Percentiles rank a stretch among this genome's conserved stretches.
phyloP scores from a whole-genome alignment of 441 rosid genomes.

The Croton setiger region DNA sequence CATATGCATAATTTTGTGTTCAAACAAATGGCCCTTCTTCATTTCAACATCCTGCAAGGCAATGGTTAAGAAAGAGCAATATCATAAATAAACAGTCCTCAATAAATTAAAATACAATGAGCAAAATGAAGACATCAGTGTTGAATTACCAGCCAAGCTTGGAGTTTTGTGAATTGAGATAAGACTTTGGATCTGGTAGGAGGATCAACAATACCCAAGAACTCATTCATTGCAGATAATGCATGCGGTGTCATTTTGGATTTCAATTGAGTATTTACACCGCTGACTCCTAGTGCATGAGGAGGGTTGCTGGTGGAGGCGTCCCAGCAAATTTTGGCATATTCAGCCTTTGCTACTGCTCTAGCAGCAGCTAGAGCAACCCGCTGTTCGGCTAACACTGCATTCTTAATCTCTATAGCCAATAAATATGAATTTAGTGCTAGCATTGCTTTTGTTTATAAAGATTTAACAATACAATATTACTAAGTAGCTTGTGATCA shows the following conservation, averaged over 20 bases:
- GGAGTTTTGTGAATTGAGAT: slow-evolving; percentile 48
- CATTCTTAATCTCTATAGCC: not conserved
- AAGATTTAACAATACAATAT: too few relatives aligned
- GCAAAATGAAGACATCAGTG: not conserved
- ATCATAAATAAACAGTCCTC: not conserved
- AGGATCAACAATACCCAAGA: slow-evolving; percentile 38
- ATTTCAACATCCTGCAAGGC: slow-evolving; percentile 36
- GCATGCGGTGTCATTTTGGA: slow-evolving; percentile 25
- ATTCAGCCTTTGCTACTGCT: not conserved
- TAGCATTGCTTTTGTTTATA: too few relatives aligned
- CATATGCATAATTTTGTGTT: slow-evolving; percentile 30
- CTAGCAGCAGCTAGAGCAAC: not conserved
- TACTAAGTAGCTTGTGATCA: too few relatives aligned
- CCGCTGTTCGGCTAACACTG: not conserved
- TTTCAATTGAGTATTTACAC: slow-evolving; percentile 23
- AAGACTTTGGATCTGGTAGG: slow-evolving; percentile 34
- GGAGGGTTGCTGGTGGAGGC: slow-evolving; percentile 11
- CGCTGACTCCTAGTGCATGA: slow-evolving; percentile 14
- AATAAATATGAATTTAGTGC: not conserved
- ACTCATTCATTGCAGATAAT: slow-evolving; percentile 39
- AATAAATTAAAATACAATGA: not conserved
- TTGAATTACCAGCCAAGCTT: slow-evolving; percentile 38
- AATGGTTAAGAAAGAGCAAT: not conserved
- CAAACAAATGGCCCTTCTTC: slow-evolving; percentile 28
- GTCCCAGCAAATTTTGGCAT: not conserved